Evolutionary conservation across 345 rosid species (phyloP).

Genomic region (Hevea brasiliensis): DNA sequence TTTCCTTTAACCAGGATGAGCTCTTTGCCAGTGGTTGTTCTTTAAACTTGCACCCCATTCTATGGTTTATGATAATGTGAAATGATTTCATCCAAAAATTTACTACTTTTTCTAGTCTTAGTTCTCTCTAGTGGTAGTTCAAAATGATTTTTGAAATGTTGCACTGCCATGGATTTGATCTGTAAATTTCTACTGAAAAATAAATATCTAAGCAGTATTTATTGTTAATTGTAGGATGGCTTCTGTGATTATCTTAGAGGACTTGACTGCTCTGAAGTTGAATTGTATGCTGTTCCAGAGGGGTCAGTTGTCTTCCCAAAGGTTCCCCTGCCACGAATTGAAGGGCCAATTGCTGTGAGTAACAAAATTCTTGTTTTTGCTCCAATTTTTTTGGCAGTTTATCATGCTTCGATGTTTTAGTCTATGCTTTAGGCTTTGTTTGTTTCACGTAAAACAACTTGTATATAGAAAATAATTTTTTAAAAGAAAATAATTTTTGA

Average conservation of each 20-base stretch:
- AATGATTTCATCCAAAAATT: neutral
- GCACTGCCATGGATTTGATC: neutral
- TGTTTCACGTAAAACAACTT: too few species aligned
- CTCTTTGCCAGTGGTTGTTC: neutral
- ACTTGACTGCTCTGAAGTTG: constrained; percentile 84
- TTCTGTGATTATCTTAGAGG: constrained; percentile 78
- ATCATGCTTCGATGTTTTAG: neutral
- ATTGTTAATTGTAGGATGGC: constrained; percentile 54
- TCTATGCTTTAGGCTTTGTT: neutral
- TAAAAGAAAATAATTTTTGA: too few species aligned
- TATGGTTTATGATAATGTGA: too few species aligned
- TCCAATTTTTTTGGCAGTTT: neutral
- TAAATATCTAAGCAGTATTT: constrained; percentile 15
- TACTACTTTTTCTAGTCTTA: neutral
- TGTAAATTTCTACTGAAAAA: constrained; percentile 3
- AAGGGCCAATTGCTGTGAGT: constrained; percentile 97
- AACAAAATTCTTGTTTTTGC: constrained; percentile 15
- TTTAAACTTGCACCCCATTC: neutral
- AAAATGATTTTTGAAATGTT: neutral
- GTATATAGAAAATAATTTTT: too few species aligned
- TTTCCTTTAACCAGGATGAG: neutral
- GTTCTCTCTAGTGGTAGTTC: neutral
- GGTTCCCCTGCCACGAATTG: constrained; percentile 87
- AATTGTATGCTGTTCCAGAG: constrained; percentile 80
- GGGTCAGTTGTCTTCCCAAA: constrained; percentile 92